Percentiles rank a stretch among this genome's conserved stretches.
Conservation (phyloP, 2,329 filamentous ascomycete genomes). For the Neurospora crassa region DNA sequence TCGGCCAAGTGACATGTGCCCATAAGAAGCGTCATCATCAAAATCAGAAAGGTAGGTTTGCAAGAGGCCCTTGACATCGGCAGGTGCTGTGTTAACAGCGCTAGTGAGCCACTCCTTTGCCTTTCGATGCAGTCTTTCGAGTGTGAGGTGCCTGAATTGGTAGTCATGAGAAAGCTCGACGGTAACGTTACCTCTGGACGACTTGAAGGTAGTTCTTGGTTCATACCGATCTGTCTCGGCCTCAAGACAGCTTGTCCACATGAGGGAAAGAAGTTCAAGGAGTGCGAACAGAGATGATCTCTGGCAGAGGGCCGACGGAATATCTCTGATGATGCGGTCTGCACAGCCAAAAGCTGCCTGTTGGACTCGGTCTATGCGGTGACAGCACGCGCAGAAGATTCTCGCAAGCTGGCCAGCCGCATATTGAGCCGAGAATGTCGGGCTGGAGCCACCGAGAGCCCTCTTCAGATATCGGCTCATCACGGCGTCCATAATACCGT, state of each 20-base stretch:
- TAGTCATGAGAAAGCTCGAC: conserved; percentile 95
- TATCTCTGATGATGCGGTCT: conserved; percentile 72
- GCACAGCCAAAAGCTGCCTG: conserved; percentile 76
- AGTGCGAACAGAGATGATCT: conserved; percentile 85
- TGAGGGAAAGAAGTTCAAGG: conserved; percentile 80
- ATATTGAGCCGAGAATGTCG: conserved; percentile 81
- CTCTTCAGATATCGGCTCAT: conserved; percentile 72
- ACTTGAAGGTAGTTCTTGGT: conserved; percentile 73
- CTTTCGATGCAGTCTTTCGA: conserved; percentile 66
- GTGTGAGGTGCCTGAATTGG: conserved; percentile 65
- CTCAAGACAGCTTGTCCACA: conserved; percentile 93
- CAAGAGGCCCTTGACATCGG: conserved; percentile 89
- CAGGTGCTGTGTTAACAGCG: conserved; percentile 74
- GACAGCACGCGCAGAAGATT: conserved; percentile 84
- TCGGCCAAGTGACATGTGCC: conserved; percentile 81
- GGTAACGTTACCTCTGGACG: conserved; percentile 64
- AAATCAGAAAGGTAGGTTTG: conserved; percentile 96
- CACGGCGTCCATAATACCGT: conserved; percentile 54
- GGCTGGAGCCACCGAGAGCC: conserved; percentile 59
- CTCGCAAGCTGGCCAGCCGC: conserved; percentile 79
- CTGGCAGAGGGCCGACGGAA: conserved; percentile 85
- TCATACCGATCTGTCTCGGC: conserved; percentile 90
- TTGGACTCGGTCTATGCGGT: conserved; percentile 86
- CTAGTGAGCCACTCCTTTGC: conserved; percentile 73
- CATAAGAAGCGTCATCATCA: conserved; percentile 82